Conservation (phyloP, 257 asterid genomes). For the Coffea canephora region DNA sequence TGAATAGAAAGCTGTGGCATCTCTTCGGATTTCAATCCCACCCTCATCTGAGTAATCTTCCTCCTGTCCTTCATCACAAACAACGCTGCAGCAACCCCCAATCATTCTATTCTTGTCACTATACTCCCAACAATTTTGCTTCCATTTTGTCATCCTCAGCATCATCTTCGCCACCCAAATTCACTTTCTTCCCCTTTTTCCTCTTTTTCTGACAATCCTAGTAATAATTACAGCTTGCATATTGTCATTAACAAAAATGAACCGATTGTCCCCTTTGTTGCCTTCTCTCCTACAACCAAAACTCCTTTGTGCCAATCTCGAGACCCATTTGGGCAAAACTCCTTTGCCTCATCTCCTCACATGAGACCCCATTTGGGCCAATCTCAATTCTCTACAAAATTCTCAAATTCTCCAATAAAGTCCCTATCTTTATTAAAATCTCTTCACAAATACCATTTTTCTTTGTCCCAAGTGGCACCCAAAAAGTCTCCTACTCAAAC, state of each 20-base stretch:
- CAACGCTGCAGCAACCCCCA: slow-evolving; percentile 28
- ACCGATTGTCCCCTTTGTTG: slow-evolving; percentile 33
- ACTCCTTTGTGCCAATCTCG: slow-evolving; percentile 42
- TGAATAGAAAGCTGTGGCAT: slow-evolving; percentile 98
- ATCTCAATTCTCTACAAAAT: slow-evolving; percentile 36
- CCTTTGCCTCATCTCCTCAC: too few species aligned
- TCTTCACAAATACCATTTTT: slow-evolving; percentile 48
- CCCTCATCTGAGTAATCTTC: slow-evolving; percentile 42
- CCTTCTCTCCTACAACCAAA: slow-evolving; percentile 33
- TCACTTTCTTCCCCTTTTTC: slow-evolving; percentile 31
- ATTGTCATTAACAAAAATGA: slow-evolving; percentile 61
- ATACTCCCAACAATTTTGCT: slow-evolving; percentile 7
- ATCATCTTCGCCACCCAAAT: slow-evolving; percentile 6
- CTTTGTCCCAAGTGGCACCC: slow-evolving; percentile 31
- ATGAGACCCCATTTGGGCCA: slow-evolving; percentile 1
- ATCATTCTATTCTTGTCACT: slow-evolving; percentile 30
- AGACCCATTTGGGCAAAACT: slow-evolving; percentile 41
- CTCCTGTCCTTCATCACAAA: slow-evolving; percentile 56
- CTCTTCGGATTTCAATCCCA: slow-evolving; percentile 98
- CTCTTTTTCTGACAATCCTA: neutral
- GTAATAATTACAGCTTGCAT: slow-evolving; percentile 36
- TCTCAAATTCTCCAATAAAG: slow-evolving; percentile 42
- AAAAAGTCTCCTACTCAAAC: slow-evolving; percentile 26
- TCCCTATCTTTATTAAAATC: slow-evolving; percentile 58
- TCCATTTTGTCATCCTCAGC: slow-evolving; percentile 15